These are phyloP conservation scores for Cordyceps javanica DNA, from an alignment of 2,329 filamentous ascomycete species.

Conservation along the genomic window DNA sequence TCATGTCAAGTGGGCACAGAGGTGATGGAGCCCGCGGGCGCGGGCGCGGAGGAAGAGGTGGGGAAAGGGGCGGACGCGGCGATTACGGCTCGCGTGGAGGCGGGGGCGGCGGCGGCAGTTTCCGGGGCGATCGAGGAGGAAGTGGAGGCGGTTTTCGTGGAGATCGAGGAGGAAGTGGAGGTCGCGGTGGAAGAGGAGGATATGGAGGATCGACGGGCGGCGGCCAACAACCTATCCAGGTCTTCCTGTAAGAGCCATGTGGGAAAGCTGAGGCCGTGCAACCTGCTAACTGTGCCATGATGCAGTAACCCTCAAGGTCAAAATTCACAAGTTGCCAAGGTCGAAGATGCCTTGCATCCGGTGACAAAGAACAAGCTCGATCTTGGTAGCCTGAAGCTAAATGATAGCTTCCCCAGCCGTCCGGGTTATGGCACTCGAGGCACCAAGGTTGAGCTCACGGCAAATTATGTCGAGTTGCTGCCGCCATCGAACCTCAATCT, in stretches of 20 bases:
- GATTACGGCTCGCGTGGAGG: too few relatives aligned
- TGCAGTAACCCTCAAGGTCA: background rate
- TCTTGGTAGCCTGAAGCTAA: background rate
- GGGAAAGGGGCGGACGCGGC: too few relatives aligned
- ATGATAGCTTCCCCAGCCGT: background rate
- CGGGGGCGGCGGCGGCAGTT: too few relatives aligned
- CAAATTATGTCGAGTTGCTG: conserved; percentile 3
- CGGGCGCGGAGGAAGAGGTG: too few relatives aligned
- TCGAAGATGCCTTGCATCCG: background rate
- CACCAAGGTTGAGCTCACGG: conserved; percentile 1
- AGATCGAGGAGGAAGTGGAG: background rate
- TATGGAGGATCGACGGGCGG: background rate
- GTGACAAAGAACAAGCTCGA: background rate
- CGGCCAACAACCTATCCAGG: background rate
- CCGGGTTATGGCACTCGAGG: conserved; percentile 2
- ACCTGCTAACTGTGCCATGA: background rate
- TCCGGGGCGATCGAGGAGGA: too few relatives aligned
- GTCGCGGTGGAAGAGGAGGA: background rate
- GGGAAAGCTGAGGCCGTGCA: background rate
- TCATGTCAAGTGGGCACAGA: background rate
- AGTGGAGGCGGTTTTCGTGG: background rate
- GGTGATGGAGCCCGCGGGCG: background rate
- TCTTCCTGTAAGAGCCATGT: background rate
- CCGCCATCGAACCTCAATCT: background rate
- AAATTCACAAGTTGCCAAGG: background rate